Evolutionary conservation across 306 rosid genomes (phyloP), one percentile per base, ranked within the genome.

Genomic region (Pyrus communis): DNA sequence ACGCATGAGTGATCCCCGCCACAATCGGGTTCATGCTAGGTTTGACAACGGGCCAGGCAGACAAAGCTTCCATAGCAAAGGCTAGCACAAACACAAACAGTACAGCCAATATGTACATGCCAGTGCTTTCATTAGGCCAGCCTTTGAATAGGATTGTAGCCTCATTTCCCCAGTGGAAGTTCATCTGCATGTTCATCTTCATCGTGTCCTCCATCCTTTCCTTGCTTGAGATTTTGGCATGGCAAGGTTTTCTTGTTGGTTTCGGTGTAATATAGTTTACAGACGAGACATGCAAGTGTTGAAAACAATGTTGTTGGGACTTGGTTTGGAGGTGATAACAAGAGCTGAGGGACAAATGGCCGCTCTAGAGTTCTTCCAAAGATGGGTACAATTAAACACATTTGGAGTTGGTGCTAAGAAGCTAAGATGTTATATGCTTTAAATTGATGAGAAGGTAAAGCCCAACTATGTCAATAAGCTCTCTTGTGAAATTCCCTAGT

Each of bases 151-250:
- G 83, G 55, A 92, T 75, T 42, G 58, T 83, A 40, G 84, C 93
- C 51, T 88, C 67, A 73, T 70, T 92, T 18, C 96, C 92, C 97
- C 96, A 90, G 10, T 90, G 89, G 84, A 92, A 87, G 69, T 80
- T 88, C 91, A 77, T 88, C 45, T 79, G 87, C 91, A 77, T 88
- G 46, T 73, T 70, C 61, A 60, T 49, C 70, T 31, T 76, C 55
- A 33, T 7, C 73, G 33, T 68, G 17, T 25, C 21, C 38, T 62
- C 67, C 67, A 62, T 62, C 31, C 19, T 62, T 8, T 28, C 21
- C 67, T 62, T 14, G 38, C 40, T 62, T 62, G 11, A 15, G 67
- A 5, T 21, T 31, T 64, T 0, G 43, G 43, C 11, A 15, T 3
- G 3, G 23, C 43, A 31, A 31, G 14, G 69, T 30, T 64, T 25